These are phyloP conservation scores for Sporothrix mexicana DNA, from an alignment of 2,329 filamentous ascomycete species.

Conservation along the genomic window DNA sequence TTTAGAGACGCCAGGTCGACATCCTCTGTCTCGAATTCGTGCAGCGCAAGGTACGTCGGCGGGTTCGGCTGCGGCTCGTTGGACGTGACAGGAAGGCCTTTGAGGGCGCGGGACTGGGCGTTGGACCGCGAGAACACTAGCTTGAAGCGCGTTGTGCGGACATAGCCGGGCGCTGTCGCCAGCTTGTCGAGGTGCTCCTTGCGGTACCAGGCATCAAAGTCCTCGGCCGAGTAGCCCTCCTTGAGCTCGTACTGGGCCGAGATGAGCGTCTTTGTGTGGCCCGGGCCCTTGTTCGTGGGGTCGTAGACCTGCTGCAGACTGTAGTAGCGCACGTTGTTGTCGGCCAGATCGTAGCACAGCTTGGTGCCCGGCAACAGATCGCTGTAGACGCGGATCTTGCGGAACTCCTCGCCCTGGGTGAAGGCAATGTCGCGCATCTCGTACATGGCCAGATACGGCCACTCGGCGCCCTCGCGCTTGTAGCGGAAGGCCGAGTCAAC, in stretches of 20 bases:
- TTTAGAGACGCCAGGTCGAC: constrained; percentile 32
- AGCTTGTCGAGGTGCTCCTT: constrained; percentile 38
- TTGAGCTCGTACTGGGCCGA: constrained; percentile 35
- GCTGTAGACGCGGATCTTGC: constrained; percentile 45
- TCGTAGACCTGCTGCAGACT: constrained; percentile 39
- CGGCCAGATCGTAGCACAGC: constrained; percentile 39
- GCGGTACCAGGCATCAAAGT: constrained; percentile 40
- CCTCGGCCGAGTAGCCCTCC: constrained; percentile 34
- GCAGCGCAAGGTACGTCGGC: constrained; percentile 36
- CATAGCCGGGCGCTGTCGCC: constrained; percentile 37
- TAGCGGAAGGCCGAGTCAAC: constrained; percentile 46
- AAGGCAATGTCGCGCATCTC: constrained; percentile 47
- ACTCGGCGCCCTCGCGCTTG: constrained; percentile 40
- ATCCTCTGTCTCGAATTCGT: constrained; percentile 29
- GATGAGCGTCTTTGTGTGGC: constrained; percentile 38
- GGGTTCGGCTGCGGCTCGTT: constrained; percentile 37
- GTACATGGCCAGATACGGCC: constrained; percentile 48
- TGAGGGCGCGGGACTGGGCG: constrained; percentile 38
- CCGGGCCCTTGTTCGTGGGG: constrained; percentile 38
- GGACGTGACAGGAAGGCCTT: constrained; percentile 37
- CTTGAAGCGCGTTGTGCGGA: constrained; percentile 40
- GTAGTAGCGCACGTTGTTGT: constrained; percentile 39
- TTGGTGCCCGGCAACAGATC: constrained; percentile 39
- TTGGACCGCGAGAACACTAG: constrained; percentile 38
- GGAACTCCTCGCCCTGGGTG: constrained; percentile 45